These are phyloP conservation scores for Malassezia equina DNA, from an alignment of 1,284 basidiomycete genomes.

Conservation along the genomic window DNA sequence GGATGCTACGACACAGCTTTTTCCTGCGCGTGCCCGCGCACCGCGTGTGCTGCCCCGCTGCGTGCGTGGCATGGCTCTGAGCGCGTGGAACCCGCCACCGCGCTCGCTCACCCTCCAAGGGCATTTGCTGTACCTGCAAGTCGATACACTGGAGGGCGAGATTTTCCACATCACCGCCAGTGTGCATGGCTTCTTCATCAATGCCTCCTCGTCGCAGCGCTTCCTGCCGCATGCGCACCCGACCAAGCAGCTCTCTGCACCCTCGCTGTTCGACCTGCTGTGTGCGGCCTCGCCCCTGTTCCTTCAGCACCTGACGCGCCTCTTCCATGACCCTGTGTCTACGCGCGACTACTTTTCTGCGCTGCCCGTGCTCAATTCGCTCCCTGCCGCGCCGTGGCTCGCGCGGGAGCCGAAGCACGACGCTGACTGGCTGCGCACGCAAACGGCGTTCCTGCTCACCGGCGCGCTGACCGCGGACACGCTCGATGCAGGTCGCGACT, in stretches of 20 bases:
- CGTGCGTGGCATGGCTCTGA: slow-evolving; percentile 53
- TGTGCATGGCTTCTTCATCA: slow-evolving; percentile 54
- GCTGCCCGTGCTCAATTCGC: slow-evolving; percentile 53
- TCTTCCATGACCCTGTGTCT: slow-evolving; percentile 45
- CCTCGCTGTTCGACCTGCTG: slow-evolving; percentile 54
- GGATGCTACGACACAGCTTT: slow-evolving; percentile 38
- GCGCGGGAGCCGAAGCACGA: slow-evolving; percentile 46
- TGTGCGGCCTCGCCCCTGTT: slow-evolving; percentile 50
- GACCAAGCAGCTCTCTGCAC: slow-evolving; percentile 42
- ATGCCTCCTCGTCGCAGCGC: slow-evolving; percentile 48
- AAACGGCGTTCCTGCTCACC: slow-evolving; percentile 55
- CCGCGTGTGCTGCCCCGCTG: slow-evolving; percentile 42
- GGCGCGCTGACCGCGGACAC: slow-evolving; percentile 52
- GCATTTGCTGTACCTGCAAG: slow-evolving; percentile 54
- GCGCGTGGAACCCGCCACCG: slow-evolving; percentile 56
- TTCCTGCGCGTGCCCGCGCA: slow-evolving; percentile 38
- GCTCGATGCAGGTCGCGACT: slow-evolving; percentile 54
- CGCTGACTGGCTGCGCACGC: slow-evolving; percentile 53
- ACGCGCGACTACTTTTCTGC: slow-evolving; percentile 47
- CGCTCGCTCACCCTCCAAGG: slow-evolving; percentile 53
- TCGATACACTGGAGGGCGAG: slow-evolving; percentile 55
- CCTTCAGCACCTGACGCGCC: slow-evolving; percentile 41
- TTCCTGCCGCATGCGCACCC: slow-evolving; percentile 39
- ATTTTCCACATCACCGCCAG: slow-evolving; percentile 53
- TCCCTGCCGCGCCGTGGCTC: slow-evolving; percentile 54